These are phyloP conservation scores for Phytophthora rubi DNA, from an alignment of 352 stramenopile genomes.

Conservation along the genomic window DNA sequence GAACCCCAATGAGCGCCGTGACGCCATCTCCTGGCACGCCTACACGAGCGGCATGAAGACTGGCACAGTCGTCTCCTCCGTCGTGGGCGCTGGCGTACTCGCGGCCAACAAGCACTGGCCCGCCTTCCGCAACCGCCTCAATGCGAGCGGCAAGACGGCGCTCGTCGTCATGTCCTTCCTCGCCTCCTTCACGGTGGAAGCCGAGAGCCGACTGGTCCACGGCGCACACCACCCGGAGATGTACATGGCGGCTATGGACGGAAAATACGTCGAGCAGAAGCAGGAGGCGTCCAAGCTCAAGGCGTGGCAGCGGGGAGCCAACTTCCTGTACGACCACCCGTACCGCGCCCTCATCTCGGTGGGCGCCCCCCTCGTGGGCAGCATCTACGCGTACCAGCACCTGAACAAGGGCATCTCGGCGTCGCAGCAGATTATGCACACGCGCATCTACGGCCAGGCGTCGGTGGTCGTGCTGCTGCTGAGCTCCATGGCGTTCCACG, in stretches of 20 bases:
- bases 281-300: conserved; percentile 44
- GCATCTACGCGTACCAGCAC: conserved; percentile 69
- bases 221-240: conserved; percentile 69
- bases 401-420: conserved; percentile 66
- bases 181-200: conserved; percentile 64
- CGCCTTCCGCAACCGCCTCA: conserved; percentile 70
- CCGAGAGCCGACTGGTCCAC: conserved; percentile 60
- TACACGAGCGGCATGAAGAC: conserved; percentile 58
- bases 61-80: conserved; percentile 30
- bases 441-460: conserved; percentile 77
- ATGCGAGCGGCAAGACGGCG: conserved; percentile 68
- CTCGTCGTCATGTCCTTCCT: conserved; percentile 65
- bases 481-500: conserved; percentile 78
- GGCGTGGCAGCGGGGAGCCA: conserved; percentile 56
- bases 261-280: conserved; percentile 49
- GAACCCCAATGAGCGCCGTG: conserved; percentile 53
- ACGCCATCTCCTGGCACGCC: conserved; percentile 73
- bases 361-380: conserved; percentile 61
- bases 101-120: conserved; percentile 61
- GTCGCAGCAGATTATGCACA: conserved; percentile 87
- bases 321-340: conserved; percentile 78
- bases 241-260: conserved; percentile 65
- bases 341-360: conserved; percentile 55
- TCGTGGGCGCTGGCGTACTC: conserved; percentile 39
- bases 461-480: conserved; percentile 68